Base-by-base conservation (phyloP, 768 basidiomycete species). In the Ramaria sp. region DNA sequence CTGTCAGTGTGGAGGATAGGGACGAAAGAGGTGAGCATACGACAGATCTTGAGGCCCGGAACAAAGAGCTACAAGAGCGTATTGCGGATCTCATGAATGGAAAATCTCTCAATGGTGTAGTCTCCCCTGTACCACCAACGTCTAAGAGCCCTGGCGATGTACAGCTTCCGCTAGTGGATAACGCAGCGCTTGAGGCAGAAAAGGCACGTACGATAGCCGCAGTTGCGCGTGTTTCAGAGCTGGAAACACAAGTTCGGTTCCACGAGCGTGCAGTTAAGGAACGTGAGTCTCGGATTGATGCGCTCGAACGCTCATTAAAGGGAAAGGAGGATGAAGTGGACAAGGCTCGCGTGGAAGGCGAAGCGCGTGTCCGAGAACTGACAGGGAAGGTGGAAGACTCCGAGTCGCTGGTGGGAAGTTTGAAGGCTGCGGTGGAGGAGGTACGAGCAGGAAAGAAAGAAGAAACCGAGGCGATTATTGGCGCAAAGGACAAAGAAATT, bases 401-500 rank as follows among this genome's bases (percentile, higher is more conserved):
- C 47, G 73, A 77, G 22, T 65, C 67, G 4, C 71, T 79, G 33
- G 65, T 78, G 27, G 67, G 69, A 51, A 74, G 71, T 43, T 66
- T 91, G 39, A 78, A 81, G 62, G 73, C 76, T 33, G 75, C 76
- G 11, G 66, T 84, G 20, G 74, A 74, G 38, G 55, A 57, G 45
- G 73, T 71, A 12, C 78, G 83, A 59, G 79, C 80, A 55, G 73
- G 71, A 4, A 70, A 70, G 33, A 75, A 77, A 61, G 73, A 70
- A 45, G 75, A 85, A 62, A 78, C 71, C 45, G 72, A 78, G 41
- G 72, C 76, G 0, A 68, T 74, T 20, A 65, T 88, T 5, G 72
- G 73, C 37, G 74, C 78, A 7, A 84, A 86, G 64, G 77, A 82
- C 48, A 73, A 73, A 6, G 85, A 88, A 61, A 78, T 92, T 33